These are phyloP conservation scores for Lactarius tabidus DNA, from an alignment of 768 basidiomycete species.

Conservation along the genomic window DNA sequence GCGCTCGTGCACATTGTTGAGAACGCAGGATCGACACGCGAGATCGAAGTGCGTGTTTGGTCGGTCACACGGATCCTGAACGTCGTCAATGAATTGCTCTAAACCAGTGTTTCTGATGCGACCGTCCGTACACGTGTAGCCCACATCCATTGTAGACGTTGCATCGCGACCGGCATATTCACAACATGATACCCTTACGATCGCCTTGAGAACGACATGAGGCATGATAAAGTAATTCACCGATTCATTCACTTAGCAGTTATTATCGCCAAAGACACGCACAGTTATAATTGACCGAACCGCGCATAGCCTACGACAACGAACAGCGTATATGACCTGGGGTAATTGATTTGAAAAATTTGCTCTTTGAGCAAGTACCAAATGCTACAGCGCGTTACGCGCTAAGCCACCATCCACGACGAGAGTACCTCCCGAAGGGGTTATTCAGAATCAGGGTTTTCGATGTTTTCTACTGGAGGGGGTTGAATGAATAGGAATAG, in stretches of 20 bases:
- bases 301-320: conserved; percentile 13
- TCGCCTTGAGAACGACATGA: too few species aligned
- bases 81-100: not conserved
- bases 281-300: conserved; percentile 17
- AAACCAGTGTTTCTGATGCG: too few species aligned
- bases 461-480: not conserved
- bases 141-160: too few species aligned
- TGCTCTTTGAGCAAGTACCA: not conserved
- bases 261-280: not conserved
- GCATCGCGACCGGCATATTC: too few species aligned
- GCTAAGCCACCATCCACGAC: not conserved
- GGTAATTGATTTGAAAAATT: conserved; percentile 23
- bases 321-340: conserved; percentile 20
- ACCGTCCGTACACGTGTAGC: too few species aligned
- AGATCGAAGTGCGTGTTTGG: too few species aligned
- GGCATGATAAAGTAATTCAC: too few species aligned
- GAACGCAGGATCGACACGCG: not conserved
- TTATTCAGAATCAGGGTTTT: not conserved
- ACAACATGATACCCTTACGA: too few species aligned
- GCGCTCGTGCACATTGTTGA: too few species aligned
- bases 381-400: not conserved
- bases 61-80: too few species aligned
- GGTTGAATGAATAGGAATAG: not conserved
- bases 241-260: too few species aligned
- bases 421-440: not conserved